A percentile compares a stretch with the other conserved stretches of the same genome.
phyloP scores from a whole-genome alignment of 371 early-diverging fungal species.

The Nematocida sp. region DNA sequence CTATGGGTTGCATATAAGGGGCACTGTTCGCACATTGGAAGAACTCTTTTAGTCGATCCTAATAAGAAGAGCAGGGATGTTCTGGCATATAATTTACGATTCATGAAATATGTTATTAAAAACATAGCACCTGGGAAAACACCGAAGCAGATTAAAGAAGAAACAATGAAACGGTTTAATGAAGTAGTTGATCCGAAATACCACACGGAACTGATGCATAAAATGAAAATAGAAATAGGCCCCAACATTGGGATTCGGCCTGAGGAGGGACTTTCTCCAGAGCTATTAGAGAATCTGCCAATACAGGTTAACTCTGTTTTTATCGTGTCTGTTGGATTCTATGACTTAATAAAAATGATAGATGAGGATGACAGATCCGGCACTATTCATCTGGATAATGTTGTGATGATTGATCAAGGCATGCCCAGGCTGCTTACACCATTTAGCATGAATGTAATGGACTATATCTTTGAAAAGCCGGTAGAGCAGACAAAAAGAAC shows the following conservation, averaged over 20 bases:
- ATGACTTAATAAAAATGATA: conserved; percentile 13
- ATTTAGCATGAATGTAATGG: conserved; percentile 13
- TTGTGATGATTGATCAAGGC: conserved; percentile 27
- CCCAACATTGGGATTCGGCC: conserved; percentile 41
- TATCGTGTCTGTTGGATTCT: conserved; percentile 41
- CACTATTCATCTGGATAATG: conserved; percentile 51
- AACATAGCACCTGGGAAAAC: conserved; percentile 14
- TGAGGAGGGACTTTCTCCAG: conserved; percentile 32
- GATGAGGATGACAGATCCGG: conserved; percentile 10
- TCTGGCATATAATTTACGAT: not conserved
- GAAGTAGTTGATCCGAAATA: conserved; percentile 6
- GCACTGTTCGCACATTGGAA: conserved; percentile 66
- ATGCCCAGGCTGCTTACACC: conserved; percentile 38
- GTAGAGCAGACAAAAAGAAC: conserved; percentile 50
- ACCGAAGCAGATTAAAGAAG: conserved; percentile 21
- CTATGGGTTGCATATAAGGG: conserved; percentile 68
- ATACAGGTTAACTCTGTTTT: conserved; percentile 23
- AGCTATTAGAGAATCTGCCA: not conserved
- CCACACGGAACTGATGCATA: conserved; percentile 1
- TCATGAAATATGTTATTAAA: conserved; percentile 28
- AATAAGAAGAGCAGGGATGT: conserved; percentile 50
- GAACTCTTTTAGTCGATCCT: conserved; percentile 62
- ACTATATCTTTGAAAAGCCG: conserved; percentile 45
- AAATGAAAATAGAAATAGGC: conserved; percentile 32
- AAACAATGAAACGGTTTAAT: not conserved